phyloP scores from a whole-genome alignment of 225 moss, liverwort and hornwort species.

The Physcomitrellopsis africana region DNA sequence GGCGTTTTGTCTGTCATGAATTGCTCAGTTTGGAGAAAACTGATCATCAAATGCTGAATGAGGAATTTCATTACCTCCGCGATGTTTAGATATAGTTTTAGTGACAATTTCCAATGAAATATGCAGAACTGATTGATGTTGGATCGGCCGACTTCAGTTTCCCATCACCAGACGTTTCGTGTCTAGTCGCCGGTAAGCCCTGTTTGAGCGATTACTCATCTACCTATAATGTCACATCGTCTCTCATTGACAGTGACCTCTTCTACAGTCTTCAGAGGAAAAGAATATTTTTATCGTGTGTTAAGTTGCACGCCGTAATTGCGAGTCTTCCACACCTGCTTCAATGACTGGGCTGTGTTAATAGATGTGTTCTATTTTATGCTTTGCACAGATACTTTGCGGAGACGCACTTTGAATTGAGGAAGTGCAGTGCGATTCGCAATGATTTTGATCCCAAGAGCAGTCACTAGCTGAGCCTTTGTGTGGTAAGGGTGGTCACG shows the following conservation, averaged over 20 bases:
- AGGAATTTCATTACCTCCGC: constrained; percentile 10
- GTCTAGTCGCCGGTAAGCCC: constrained; percentile 72
- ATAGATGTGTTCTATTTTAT: neutral
- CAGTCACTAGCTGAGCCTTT: constrained; percentile 54
- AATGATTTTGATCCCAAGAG: constrained; percentile 48
- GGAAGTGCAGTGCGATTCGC: constrained; percentile 33
- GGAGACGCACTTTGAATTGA: constrained; percentile 68
- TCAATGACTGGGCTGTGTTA: neutral
- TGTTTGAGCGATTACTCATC: constrained; percentile 1
- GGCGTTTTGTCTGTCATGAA: neutral
- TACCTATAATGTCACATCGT: neutral
- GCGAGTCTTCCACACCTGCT: neutral
- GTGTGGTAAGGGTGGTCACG: constrained; percentile 56
- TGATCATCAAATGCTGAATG: constrained; percentile 5
- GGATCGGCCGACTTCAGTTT: no score
- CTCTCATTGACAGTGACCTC: constrained; percentile 10
- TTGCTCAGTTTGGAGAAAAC: constrained; percentile 14
- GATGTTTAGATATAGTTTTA: neutral
- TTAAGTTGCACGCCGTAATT: neutral
- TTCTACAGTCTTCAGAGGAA: neutral
- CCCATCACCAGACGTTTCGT: constrained; percentile 75
- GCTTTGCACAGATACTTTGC: constrained; percentile 72
- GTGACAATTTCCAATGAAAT: constrained; percentile 23
- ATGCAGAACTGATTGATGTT: constrained; percentile 58
- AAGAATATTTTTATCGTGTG: neutral